These are phyloP conservation scores for Xylariaceae sp. DNA, from an alignment of 2,329 filamentous ascomycete genomes.

Conservation along the genomic window DNA sequence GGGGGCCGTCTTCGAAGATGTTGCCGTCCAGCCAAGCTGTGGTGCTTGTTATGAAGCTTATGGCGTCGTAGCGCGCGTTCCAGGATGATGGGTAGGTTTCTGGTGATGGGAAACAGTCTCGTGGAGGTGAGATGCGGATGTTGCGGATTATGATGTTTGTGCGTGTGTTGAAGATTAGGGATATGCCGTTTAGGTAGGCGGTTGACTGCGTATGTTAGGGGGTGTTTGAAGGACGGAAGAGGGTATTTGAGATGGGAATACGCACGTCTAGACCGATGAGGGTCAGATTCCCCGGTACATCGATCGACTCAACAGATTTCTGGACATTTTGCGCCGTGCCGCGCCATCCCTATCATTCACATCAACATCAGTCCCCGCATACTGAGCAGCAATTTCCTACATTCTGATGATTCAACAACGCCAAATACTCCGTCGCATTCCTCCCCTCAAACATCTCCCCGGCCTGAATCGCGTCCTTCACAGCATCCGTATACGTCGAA, in stretches of 20 bases:
- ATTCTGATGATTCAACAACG: conserved; percentile 19
- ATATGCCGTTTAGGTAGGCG: conserved; percentile 19
- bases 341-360: conserved; percentile 19
- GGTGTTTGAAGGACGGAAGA: too few species aligned
- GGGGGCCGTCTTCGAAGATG: conserved; percentile 13
- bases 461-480: conserved; percentile 13
- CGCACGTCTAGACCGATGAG: conserved; percentile 21
- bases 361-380: neutral
- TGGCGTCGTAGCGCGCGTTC: conserved; percentile 24
- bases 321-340: conserved; percentile 20
- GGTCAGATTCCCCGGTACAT: conserved; percentile 19
- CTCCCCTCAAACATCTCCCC: conserved; percentile 17
- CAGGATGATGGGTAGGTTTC: conserved; percentile 19
- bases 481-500: conserved; percentile 19
- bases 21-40: conserved; percentile 23
- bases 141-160: conserved; percentile 22
- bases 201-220: neutral
- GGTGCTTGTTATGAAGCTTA: conserved; percentile 18
- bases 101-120: conserved; percentile 22
- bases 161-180: conserved; percentile 18
- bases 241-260: too few species aligned
- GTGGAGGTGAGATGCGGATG: conserved; percentile 17
- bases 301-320: conserved; percentile 21
- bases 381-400: neutral
- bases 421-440: conserved; percentile 22